These are phyloP conservation scores for Babesia caballi DNA, from an alignment of 169 alveolate genomes.

Conservation along the genomic window DNA sequence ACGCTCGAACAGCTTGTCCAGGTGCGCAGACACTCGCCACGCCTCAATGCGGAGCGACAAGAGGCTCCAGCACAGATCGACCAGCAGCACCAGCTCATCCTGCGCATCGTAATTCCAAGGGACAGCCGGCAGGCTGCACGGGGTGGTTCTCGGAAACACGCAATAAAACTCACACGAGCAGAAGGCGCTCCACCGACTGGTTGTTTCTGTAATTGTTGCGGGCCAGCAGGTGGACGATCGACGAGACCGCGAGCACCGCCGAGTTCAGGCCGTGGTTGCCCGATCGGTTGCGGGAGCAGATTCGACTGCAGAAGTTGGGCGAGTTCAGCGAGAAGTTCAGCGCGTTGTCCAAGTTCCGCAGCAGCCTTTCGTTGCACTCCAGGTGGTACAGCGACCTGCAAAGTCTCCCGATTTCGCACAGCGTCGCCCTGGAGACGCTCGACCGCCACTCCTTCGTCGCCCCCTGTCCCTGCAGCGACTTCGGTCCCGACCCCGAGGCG, in stretches of 20 bases:
- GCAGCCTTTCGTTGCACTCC: background rate
- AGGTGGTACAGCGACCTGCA: conserved; percentile 26
- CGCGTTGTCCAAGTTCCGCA: background rate
- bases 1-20: background rate
- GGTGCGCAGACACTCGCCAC: background rate
- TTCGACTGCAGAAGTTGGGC: background rate
- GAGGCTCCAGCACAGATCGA: conserved; percentile 27
- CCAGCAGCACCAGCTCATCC: conserved; percentile 10
- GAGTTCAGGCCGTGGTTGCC: background rate
- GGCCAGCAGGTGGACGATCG: conserved; percentile 19
- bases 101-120: background rate
- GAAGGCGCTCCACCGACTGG: background rate
- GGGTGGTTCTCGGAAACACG: background rate
- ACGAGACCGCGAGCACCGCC: background rate
- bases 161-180: background rate
- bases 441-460: background rate
- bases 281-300: background rate
- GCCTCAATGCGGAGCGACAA: conserved; percentile 8
- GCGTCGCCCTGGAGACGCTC: background rate
- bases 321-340: background rate
- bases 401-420: background rate
- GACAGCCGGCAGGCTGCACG: background rate
- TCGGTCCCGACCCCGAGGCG: too few species aligned
- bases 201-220: background rate
- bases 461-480: too few species aligned